Evolutionary conservation across 768 basidiomycete species (phyloP).

Genomic region (Rhizopogon vinicolor): DNA sequence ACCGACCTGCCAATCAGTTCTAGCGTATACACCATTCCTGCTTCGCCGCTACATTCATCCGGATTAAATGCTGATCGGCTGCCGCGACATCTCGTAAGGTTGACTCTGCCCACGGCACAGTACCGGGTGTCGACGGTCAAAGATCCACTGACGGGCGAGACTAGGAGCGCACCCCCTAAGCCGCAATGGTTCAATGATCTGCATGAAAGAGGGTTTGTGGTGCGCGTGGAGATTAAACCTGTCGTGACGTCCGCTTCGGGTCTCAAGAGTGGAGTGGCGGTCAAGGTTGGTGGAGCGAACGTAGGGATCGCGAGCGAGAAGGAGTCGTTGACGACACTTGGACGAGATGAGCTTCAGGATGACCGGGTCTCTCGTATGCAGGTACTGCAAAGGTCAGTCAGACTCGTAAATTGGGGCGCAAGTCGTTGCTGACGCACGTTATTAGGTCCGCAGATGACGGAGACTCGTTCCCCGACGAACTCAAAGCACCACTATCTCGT

Average conservation of each 20-base stretch:
- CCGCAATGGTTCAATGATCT: conserved; percentile 73
- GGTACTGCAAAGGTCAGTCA: conserved; percentile 51
- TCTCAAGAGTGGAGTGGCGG: conserved; percentile 11
- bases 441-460: conserved; percentile 50
- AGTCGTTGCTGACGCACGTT: conserved; percentile 4
- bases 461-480: conserved; percentile 55
- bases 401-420: not conserved
- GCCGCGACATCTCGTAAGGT: conserved; percentile 68
- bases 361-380: conserved; percentile 62
- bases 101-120: conserved; percentile 80
- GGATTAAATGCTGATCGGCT: conserved; percentile 48
- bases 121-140: conserved; percentile 70
- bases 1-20: conserved; percentile 48
- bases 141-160: conserved; percentile 79
- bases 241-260: conserved; percentile 23
- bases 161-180: conserved; percentile 50
- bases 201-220: conserved; percentile 53
- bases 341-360: conserved; percentile 74
- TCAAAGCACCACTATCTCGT: conserved; percentile 56
- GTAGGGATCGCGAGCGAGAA: conserved; percentile 63
- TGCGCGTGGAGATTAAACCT: conserved; percentile 54
- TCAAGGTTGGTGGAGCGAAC: conserved; percentile 32
- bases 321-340: conserved; percentile 66
- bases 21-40: conserved; percentile 71
- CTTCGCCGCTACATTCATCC: conserved; percentile 78